Evolutionary conservation across 2,329 filamentous ascomycete species (phyloP).

Genomic region (Aspergillaceae sp.): DNA sequence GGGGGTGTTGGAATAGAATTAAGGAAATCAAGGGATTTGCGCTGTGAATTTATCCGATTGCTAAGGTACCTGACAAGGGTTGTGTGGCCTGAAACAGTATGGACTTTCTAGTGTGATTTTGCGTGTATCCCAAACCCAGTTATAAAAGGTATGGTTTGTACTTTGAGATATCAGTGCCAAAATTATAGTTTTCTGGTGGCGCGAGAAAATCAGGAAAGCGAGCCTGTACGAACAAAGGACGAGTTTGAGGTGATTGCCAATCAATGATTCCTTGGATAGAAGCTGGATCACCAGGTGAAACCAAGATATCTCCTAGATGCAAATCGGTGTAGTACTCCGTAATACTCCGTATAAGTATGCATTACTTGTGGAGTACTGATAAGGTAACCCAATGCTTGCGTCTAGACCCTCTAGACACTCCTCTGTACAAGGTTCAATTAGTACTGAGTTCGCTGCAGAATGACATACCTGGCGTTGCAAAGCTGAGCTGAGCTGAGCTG

Average conservation of each 20-base stretch:
- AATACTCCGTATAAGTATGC: too few species aligned
- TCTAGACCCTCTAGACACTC: too few species aligned
- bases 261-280: conserved; percentile 18
- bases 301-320: conserved; percentile 18
- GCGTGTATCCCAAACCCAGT: neutral
- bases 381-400: too few species aligned
- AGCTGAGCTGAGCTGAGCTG: neutral
- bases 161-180: neutral
- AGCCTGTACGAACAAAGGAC: conserved; percentile 17
- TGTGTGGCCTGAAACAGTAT: neutral
- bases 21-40: neutral
- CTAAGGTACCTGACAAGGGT: neutral
- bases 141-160: neutral
- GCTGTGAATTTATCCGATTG: neutral
- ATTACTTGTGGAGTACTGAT: too few species aligned
- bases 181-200: too few species aligned
- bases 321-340: neutral
- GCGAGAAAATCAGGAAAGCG: conserved; percentile 11
- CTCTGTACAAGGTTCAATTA: too few species aligned
- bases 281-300: conserved; percentile 12
- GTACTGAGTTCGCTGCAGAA: neutral
- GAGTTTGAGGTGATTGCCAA: conserved; percentile 15
- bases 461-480: neutral
- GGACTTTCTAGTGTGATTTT: neutral
- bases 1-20: neutral